Base-by-base conservation (phyloP, 441 rosid species). In the Bocquillonia castaneifolia region DNA sequence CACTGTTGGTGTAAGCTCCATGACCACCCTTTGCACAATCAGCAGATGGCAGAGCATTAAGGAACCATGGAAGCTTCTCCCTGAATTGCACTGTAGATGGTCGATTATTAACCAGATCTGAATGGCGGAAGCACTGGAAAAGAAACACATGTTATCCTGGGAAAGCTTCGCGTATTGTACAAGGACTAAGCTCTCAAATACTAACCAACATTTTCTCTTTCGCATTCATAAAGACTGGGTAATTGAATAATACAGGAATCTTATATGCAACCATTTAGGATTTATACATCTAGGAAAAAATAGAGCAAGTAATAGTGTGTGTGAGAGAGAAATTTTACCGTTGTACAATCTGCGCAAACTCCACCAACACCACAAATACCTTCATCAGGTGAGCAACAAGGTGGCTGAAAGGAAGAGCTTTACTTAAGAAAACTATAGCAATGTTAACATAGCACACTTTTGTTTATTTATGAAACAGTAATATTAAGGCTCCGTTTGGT, bases 21-120 rank as follows among this genome's bases (percentile, higher is more conserved):
- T 85, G 94, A 48, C 98, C 98, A 42, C 97, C 98, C 82, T 93
- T 93, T 18, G 98, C 91, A 81, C 98, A 93, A 76, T 89, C 96
- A 57, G 90, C 87, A 31, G 98, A 93, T 40, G 98, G 98, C 79
- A 93, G 81, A 60, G 97, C 90, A 53, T 74, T 74, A 40, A 93
- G 97, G 82, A 91, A 93, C 98, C 98, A 93, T 63, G 98, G 98
- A 69, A 93, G 91, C 77, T 89, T 93, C 82, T 87, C 91, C 79
- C 68, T 83, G 39, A 93, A 93, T 73, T 91, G 97, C 62, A 73
- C 53, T 1, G 96, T 89, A 60, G 92, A 86, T 39, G 97, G 98
- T 5, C 97, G 92, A 59, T 77, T 86, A 57, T 84, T 87, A 55
- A 71, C 73, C 75, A 93, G 84, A 76, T 93, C 97, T 2, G 94